Evolutionary conservation across 495 filamentous ascomycete genomes (phyloP).

Genomic region (Rhizodiscina lignyota): DNA sequence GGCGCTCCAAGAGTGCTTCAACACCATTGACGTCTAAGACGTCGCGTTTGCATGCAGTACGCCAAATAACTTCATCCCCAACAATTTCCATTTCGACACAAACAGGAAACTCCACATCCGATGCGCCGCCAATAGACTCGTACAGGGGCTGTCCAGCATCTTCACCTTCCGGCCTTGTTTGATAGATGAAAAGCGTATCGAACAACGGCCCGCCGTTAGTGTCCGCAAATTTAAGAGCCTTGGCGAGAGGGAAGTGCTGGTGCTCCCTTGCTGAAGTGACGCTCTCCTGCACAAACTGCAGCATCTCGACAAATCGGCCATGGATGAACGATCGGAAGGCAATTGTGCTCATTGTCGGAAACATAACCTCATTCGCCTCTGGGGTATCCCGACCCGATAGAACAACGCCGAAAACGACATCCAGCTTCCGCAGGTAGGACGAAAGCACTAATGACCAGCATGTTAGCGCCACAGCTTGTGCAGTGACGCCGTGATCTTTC

Average conservation of each 20-base stretch:
- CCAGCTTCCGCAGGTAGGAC: constrained; percentile 32
- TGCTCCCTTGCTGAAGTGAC: constrained; percentile 33
- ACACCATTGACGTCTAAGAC: constrained; percentile 29
- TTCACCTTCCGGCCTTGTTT: constrained; percentile 20
- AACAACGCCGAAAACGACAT: constrained; percentile 55
- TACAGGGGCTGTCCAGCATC: constrained; percentile 22
- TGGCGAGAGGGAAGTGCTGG: constrained; percentile 51
- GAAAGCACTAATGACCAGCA: constrained; percentile 50
- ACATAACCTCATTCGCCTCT: constrained; percentile 39
- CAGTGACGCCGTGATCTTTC: constrained; percentile 35
- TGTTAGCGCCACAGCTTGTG: constrained; percentile 48
- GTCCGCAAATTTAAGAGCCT: constrained; percentile 32
- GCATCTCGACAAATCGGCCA: constrained; percentile 39
- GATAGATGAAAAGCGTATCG: constrained; percentile 59
- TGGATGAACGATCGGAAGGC: constrained; percentile 46
- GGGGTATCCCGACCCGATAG: constrained; percentile 51
- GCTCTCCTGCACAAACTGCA: constrained; percentile 42
- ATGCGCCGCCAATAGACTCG: constrained; percentile 37
- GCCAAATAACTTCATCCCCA: constrained; percentile 39
- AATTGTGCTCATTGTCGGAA: constrained; percentile 69
- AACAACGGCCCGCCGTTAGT: constrained; percentile 13
- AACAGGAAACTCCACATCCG: constrained; percentile 61
- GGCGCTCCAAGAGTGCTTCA: constrained; percentile 27
- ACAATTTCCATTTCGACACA: constrained; percentile 60
- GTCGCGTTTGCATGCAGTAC: constrained; percentile 46